phyloP scores from a whole-genome alignment of 2,329 filamentous ascomycete genomes.

The Neofusicoccum kwambonambiense region DNA sequence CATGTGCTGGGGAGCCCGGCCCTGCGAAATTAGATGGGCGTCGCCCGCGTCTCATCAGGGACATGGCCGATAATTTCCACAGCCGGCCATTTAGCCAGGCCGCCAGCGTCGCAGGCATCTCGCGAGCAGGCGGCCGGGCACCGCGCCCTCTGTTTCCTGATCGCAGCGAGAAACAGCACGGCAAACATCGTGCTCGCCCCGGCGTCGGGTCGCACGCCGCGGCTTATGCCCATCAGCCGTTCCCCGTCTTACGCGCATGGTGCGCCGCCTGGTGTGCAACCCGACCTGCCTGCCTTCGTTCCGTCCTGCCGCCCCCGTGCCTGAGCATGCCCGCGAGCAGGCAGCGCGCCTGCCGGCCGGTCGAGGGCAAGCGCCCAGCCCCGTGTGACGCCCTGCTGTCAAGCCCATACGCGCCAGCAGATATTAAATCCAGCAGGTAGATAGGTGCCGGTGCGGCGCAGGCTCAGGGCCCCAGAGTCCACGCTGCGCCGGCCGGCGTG shows the following conservation, averaged over 20 bases:
- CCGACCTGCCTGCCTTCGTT: constrained; percentile 6
- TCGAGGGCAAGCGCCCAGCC: background rate
- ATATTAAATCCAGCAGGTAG: constrained; percentile 11
- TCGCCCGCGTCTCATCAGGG: constrained; percentile 15
- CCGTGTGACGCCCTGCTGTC: constrained; percentile 8
- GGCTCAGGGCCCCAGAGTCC: background rate
- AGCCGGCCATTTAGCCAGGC: constrained; percentile 10
- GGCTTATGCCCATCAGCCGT: constrained; percentile 8
- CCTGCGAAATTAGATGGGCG: constrained; percentile 15
- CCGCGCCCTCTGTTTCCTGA: background rate
- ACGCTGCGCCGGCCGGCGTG: background rate
- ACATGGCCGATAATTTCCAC: constrained; percentile 12
- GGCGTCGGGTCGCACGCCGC: background rate
- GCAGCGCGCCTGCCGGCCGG: background rate
- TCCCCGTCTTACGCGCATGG: constrained; percentile 14
- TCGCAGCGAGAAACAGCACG: background rate
- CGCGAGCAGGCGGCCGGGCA: background rate
- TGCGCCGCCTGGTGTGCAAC: constrained; percentile 1
- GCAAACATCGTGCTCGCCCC: background rate
- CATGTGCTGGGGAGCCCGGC: constrained; percentile 1
- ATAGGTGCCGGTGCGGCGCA: constrained; percentile 3
- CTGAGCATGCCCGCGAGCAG: background rate
- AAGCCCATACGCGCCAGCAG: constrained; percentile 14
- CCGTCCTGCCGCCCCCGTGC: constrained; percentile 8
- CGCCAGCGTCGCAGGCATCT: constrained; percentile 9